Percentiles rank a stretch among this genome's conserved stretches.
phyloP scores from a whole-genome alignment of 2,329 filamentous ascomycete species.

The Ceratocystis ficicola region DNA sequence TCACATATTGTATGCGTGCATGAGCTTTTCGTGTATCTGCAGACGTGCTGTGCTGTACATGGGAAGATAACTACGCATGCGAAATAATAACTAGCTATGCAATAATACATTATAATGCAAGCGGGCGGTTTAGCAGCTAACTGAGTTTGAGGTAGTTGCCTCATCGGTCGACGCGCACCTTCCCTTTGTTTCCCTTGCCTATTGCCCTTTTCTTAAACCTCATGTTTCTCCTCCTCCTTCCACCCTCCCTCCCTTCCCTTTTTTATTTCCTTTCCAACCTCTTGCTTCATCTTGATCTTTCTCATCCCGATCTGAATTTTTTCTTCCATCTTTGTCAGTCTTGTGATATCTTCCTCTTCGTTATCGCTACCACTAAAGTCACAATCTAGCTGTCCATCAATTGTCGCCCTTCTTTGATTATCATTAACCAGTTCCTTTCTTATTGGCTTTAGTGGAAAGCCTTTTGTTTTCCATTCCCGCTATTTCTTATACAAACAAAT shows the following conservation, averaged over 20 bases:
- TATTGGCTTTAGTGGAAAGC: no score
- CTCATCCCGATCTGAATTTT: not conserved
- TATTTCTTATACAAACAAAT: no score
- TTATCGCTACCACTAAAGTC: no score
- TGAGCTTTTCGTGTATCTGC: no score
- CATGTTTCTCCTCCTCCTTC: conserved; percentile 5
- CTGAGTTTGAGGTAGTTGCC: not conserved
- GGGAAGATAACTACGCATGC: not conserved
- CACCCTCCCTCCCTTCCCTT: not conserved
- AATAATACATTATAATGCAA: not conserved
- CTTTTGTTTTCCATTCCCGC: no score
- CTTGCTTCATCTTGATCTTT: not conserved
- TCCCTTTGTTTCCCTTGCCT: conserved; percentile 8
- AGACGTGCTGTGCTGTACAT: no score
- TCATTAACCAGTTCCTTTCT: no score
- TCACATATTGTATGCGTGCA: no score
- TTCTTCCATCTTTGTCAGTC: not conserved
- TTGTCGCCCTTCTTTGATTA: no score
- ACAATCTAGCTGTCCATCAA: no score
- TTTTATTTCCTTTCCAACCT: not conserved
- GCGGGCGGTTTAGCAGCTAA: not conserved
- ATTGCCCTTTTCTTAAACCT: not conserved
- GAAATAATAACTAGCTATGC: not conserved
- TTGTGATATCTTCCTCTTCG: no score
- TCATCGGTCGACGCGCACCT: conserved; percentile 8